Conservation (phyloP, 2,329 filamentous ascomycete genomes). For the Myriosclerotinia scirpicola region DNA sequence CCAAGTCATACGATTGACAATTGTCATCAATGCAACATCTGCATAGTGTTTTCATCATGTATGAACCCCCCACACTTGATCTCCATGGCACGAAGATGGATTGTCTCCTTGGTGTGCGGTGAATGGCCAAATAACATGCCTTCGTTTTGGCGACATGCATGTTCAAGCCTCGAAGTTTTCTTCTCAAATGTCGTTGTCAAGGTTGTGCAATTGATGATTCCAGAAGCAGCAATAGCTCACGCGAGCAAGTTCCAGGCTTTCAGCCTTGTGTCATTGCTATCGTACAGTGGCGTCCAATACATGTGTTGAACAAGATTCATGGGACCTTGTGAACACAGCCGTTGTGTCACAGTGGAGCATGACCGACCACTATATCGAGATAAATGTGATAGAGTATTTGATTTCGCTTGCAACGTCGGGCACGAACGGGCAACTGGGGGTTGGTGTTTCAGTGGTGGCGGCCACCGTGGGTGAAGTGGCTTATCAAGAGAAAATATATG, state of each 20-base stretch:
- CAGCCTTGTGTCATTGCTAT: conserved; percentile 5
- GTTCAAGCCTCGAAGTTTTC: not conserved
- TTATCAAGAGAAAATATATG: not conserved
- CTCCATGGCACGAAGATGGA: not conserved
- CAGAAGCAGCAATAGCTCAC: conserved; percentile 14
- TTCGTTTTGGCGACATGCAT: conserved; percentile 12
- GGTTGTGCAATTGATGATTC: not conserved
- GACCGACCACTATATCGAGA: not conserved
- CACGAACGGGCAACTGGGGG: not conserved
- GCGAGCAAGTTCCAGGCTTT: conserved; percentile 5
- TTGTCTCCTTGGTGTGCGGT: not conserved
- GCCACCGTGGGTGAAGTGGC: not conserved
- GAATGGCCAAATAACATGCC: not conserved
- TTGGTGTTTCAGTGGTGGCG: not conserved
- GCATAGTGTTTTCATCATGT: not conserved
- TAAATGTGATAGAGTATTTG: not conserved
- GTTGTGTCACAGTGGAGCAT: not conserved
- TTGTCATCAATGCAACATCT: not conserved
- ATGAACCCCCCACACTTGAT: not conserved
- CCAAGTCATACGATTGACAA: conserved; percentile 6
- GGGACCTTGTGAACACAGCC: not conserved
- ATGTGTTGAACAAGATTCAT: not conserved
- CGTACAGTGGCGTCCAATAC: not conserved
- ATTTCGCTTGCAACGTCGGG: conserved; percentile 9
- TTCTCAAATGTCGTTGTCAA: not conserved